Percentiles rank a stretch among this genome's conserved stretches.
phyloP scores from a whole-genome alignment of 345 rosid genomes.

The Camelina laxa region DNA sequence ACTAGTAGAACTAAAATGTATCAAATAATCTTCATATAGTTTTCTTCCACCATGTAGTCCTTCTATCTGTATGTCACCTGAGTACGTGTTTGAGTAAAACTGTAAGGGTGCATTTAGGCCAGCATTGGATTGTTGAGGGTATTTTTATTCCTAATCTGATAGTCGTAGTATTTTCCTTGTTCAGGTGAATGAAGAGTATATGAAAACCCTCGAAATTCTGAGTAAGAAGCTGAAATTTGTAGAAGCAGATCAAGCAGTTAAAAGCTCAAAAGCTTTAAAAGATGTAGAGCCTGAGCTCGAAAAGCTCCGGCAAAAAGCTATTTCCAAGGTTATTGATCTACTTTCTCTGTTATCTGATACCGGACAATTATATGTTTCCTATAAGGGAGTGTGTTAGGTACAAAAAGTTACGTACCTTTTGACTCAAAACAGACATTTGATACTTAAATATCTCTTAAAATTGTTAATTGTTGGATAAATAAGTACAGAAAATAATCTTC shows the following conservation, averaged over 20 bases:
- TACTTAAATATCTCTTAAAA: neutral
- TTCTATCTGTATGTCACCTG: neutral
- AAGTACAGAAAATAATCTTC: constrained; percentile 3
- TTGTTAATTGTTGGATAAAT: constrained; percentile 13
- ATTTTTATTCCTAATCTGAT: constrained; percentile 13
- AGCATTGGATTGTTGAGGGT: neutral
- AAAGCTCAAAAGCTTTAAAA: constrained; percentile 84
- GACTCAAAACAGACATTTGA: constrained; percentile 6
- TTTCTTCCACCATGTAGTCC: constrained; percentile 11
- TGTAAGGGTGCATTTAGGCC: constrained; percentile 23
- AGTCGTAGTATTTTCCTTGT: constrained; percentile 40
- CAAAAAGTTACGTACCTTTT: constrained; percentile 8
- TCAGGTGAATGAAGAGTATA: constrained; percentile 92
- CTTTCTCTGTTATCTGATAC: constrained; percentile 16
- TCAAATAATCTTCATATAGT: neutral
- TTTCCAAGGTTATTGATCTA: constrained; percentile 72
- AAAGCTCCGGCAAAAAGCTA: constrained; percentile 93
- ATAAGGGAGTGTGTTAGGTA: constrained; percentile 15
- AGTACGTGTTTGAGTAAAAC: constrained; percentile 14
- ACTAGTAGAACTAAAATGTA: constrained; percentile 1
- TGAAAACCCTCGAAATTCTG: constrained; percentile 85
- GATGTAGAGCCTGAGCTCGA: constrained; percentile 99
- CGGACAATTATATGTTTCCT: constrained; percentile 3
- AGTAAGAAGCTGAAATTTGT: constrained; percentile 92
- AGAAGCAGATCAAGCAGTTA: constrained; percentile 76